These are phyloP conservation scores for Diutina pseudorugosa DNA, from an alignment of 1,139 yeast genomes.

Conservation along the genomic window DNA sequence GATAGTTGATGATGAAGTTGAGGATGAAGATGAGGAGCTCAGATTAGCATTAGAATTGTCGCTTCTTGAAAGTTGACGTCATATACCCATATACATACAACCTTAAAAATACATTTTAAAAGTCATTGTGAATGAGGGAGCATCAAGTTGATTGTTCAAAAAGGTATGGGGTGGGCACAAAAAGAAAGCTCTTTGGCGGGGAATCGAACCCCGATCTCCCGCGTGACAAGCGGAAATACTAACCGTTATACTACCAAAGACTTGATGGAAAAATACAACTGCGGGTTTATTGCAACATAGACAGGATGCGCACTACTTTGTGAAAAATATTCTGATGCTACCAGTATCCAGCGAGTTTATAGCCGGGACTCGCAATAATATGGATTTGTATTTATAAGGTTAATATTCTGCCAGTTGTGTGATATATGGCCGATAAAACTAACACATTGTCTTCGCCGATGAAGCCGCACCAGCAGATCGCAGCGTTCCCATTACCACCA, in stretches of 20 bases:
- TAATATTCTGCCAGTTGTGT: no score
- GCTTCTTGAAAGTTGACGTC: neutral
- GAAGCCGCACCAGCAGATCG: neutral
- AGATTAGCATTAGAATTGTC: conserved; percentile 12
- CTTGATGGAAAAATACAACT: neutral
- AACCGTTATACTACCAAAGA: neutral
- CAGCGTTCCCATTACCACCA: neutral
- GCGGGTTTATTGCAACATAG: neutral
- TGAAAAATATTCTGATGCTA: neutral
- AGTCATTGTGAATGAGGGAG: neutral
- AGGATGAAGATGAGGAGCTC: conserved; percentile 15
- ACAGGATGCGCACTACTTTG: neutral
- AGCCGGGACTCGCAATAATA: no score
- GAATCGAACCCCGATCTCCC: neutral
- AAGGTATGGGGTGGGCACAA: neutral
- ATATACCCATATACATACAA: neutral
- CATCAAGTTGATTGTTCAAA: neutral
- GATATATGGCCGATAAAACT: neutral
- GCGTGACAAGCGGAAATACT: neutral
- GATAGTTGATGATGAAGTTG: neutral
- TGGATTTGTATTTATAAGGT: no score
- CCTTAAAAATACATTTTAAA: neutral
- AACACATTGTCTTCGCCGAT: neutral
- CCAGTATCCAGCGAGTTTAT: no score
- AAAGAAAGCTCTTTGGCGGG: neutral